Base-by-base conservation (phyloP, 2,329 filamentous ascomycete genomes). In the Blumeriella jaapii region DNA sequence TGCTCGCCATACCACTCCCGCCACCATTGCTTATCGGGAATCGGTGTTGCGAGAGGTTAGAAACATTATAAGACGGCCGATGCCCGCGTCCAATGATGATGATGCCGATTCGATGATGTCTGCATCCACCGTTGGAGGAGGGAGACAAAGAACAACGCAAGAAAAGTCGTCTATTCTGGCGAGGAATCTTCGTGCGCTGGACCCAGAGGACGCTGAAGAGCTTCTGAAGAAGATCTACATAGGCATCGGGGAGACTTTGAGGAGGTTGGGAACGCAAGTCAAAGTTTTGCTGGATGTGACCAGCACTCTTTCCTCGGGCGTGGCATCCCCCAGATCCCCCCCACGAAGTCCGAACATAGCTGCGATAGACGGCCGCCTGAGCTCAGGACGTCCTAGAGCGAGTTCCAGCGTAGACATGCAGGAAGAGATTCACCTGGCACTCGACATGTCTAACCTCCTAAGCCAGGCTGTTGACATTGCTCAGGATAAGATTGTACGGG, bases 211-310 rank as follows among this genome's bases (percentile, higher is more conserved):
- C 58, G 84, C 86, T 0, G 89, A 96, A 58, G 73, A 78, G 5
- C 71, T 96, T 49, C 69, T 96, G 10, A 66, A 76, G 18, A 82
- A 75, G 38, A 81, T 93, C 11, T 98, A 96, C 53, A 80, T 86
- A 12, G 77, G 82, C 20, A 79, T 95, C 6, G 81, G 89, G 3
- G 91, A 98, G 61, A 83, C 83, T 3, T 58, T 98, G 30, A 71
- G 91, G 38, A 72, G 91, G 51, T 63, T 95, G 6, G 85, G 84
- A 12, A 87, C 85, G 0, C 89, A 96, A 55, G 82, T 91, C 36
- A 98, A 98, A 57, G 78, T 96, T 7, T 61, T 98, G n/a, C 67
- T 98, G 7, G 91, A 98, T 57, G 82, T 94, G 13, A 91, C 87
- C 1, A 94, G 86, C 55, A 78, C 74, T 9, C 44, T 54, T 18